phyloP scores from a whole-genome alignment of 148 eudicot species.

The Silene conica region DNA sequence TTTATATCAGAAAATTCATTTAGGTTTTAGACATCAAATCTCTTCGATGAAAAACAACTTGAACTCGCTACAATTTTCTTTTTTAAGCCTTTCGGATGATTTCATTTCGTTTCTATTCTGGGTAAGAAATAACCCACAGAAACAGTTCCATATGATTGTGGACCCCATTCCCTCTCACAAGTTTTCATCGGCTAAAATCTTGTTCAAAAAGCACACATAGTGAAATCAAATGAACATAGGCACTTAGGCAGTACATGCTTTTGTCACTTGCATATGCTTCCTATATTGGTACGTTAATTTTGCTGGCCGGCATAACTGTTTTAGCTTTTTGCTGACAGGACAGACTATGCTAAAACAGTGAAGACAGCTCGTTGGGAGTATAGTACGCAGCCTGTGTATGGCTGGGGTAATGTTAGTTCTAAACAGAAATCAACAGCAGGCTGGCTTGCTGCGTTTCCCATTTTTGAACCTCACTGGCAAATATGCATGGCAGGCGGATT shows the following conservation, averaged over 20 bases:
- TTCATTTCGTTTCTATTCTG: neutral
- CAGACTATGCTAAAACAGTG: slow-evolving; percentile 70
- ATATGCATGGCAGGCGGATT: slow-evolving; percentile 97
- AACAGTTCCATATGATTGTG: neutral
- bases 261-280: neutral
- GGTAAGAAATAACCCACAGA: neutral
- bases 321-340: slow-evolving; percentile 48
- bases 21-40: no score
- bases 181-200: neutral
- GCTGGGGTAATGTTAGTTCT: slow-evolving; percentile 91
- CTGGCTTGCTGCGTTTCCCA: slow-evolving; percentile 98
- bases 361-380: slow-evolving; percentile 93
- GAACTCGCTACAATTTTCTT: neutral
- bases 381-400: slow-evolving; percentile 83
- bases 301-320: neutral
- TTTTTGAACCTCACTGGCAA: slow-evolving; percentile 99
- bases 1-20: neutral
- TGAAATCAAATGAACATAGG: neutral
- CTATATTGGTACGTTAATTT: neutral
- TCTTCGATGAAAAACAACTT: neutral
- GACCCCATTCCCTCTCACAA: neutral
- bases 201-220: neutral
- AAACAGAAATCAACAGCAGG: slow-evolving; percentile 97
- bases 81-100: neutral
- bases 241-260: neutral